These are phyloP conservation scores for Copromyces sp. DNA, from an alignment of 495 filamentous ascomycete species.

Conservation along the genomic window DNA sequence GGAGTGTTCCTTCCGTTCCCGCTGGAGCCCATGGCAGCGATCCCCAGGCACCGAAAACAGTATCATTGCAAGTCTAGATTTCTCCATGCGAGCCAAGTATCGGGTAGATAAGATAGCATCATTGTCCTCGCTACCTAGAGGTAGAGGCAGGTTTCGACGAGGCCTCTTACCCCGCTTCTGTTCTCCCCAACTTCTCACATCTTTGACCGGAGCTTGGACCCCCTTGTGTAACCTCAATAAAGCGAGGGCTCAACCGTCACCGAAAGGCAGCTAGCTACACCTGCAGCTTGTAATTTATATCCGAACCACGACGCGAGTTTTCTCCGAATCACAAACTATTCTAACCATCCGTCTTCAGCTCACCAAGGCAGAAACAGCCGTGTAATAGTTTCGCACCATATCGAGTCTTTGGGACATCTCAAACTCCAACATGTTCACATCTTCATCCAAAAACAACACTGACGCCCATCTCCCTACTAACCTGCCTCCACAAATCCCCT, in stretches of 20 bases:
- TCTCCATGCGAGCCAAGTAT: background rate
- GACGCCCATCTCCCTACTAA: constrained; percentile 13
- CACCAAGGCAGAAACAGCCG: background rate
- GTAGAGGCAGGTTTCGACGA: background rate
- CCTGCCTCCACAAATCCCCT: constrained; percentile 9
- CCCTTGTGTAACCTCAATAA: background rate
- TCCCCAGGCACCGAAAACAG: background rate
- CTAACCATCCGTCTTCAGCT: background rate
- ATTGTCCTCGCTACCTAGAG: background rate
- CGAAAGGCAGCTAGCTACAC: background rate
- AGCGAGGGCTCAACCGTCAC: background rate
- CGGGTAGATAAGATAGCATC: background rate
- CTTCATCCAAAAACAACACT: constrained; percentile 14
- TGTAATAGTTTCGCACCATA: background rate
- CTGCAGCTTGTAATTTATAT: background rate
- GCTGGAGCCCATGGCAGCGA: background rate
- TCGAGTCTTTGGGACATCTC: too few relatives aligned
- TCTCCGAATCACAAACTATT: background rate
- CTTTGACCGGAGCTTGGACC: background rate
- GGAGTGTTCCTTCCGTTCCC: background rate
- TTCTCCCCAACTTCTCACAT: background rate
- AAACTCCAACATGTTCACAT: too few relatives aligned
- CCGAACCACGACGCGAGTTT: background rate
- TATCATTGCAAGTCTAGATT: background rate
- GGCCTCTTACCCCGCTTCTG: background rate